Evolutionary conservation across 2,329 filamentous ascomycete species (phyloP).

Genomic region (Ceratocystis lukuohia): DNA sequence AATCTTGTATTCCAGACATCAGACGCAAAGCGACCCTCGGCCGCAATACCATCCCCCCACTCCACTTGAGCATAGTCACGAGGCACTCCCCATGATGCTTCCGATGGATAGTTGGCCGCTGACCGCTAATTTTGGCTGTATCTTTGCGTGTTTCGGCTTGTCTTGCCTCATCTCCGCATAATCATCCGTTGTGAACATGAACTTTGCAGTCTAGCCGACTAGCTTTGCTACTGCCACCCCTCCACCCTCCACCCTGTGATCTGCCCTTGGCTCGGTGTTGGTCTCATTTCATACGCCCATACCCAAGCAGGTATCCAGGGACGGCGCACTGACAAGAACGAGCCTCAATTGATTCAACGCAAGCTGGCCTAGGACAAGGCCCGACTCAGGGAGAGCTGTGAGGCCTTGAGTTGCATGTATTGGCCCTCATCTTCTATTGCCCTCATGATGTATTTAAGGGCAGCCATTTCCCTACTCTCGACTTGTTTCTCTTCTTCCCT

Average conservation of each 20-base stretch:
- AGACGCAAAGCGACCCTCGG: too few species aligned
- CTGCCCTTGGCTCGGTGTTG: background rate
- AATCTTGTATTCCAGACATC: too few species aligned
- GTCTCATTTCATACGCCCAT: background rate
- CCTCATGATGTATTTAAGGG: background rate
- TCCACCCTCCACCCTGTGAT: background rate
- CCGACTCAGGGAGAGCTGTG: background rate
- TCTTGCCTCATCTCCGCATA: background rate
- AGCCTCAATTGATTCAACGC: too few species aligned
- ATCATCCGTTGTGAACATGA: background rate
- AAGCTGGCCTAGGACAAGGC: too few species aligned
- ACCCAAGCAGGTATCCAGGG: background rate
- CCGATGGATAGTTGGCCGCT: background rate
- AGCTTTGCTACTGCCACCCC: background rate
- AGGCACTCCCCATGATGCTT: background rate
- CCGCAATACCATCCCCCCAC: too few species aligned
- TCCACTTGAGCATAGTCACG: too few species aligned
- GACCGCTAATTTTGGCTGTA: background rate
- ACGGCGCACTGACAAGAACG: background rate
- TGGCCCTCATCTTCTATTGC: background rate
- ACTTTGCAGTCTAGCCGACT: background rate
- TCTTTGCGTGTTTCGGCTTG: background rate
- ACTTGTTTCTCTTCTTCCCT: background rate
- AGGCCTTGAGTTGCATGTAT: background rate
- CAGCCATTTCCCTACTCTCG: background rate